These are phyloP conservation scores for Puccinellia tenuiflora DNA, from an alignment of 176 grass and related monocot species.

Conservation along the genomic window DNA sequence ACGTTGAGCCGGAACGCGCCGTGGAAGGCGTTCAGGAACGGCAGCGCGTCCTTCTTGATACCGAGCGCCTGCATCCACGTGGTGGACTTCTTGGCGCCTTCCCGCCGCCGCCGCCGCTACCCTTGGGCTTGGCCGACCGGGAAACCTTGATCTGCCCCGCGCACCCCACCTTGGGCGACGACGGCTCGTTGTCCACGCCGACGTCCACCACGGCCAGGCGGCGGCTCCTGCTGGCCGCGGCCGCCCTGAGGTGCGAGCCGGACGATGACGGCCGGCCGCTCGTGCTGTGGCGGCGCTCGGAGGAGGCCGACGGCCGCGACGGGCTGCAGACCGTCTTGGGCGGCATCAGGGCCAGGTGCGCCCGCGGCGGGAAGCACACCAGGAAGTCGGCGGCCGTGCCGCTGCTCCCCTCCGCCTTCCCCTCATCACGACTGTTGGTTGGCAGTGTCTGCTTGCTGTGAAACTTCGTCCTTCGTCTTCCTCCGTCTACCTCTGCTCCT, in stretches of 20 bases:
- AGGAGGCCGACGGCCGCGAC: slow-evolving; percentile 43
- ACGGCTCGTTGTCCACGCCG: slow-evolving; percentile 56
- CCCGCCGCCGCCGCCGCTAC: not conserved
- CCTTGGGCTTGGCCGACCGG: slow-evolving; percentile 56
- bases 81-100: slow-evolving; percentile 58
- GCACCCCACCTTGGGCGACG: slow-evolving; percentile 90
- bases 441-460: not conserved
- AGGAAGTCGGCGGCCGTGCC: slow-evolving; percentile 54
- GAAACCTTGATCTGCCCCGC: slow-evolving; percentile 77
- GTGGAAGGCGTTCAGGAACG: slow-evolving; percentile 67
- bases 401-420: slow-evolving; percentile 32
- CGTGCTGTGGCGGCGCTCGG: slow-evolving; percentile 47
- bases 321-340: slow-evolving; percentile 75
- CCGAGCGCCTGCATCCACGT: slow-evolving; percentile 63
- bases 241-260: slow-evolving; percentile 41
- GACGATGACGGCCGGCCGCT: slow-evolving; percentile 30
- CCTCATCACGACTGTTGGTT: not conserved
- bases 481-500: not conserved
- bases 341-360: slow-evolving; percentile 77
- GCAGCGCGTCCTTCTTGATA: slow-evolving; percentile 72
- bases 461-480: not conserved
- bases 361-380: slow-evolving; percentile 80
- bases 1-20: slow-evolving; percentile 72
- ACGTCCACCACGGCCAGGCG: slow-evolving; percentile 11
- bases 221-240: slow-evolving; percentile 10